Base-by-base conservation (phyloP, 1,139 yeast genomes). In the Geotrichum restrictum region DNA sequence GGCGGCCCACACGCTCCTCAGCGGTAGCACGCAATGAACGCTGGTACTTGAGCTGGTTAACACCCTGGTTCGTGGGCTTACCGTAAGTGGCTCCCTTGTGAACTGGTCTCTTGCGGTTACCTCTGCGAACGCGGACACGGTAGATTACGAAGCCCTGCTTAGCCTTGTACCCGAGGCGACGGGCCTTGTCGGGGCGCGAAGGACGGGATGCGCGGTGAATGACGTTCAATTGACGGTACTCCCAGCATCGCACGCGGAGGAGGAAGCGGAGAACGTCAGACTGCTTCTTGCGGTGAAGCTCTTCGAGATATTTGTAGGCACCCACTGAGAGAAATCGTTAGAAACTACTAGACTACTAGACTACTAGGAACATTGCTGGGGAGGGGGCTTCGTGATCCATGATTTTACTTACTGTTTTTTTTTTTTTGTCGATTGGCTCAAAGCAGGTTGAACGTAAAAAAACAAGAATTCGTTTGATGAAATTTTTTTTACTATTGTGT, bases 41-140 rank as follows among this genome's bases (percentile, higher is more conserved):
- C 83, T 93, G 98, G 95, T 89, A 91, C 83, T 93, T 93, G 82
- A 93, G 88, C 79, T 93, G 97, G 83, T 84, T 84, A 69, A 93
- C 94, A 88, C 98, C 98, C 82, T 88, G 96, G 95, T 93, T 93
- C 82, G 98, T 93, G 85, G 98, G 98, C 87, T 93, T 93, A 88
- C 98, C 98, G 85, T 91, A 91, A 75, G 98, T 93, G 72, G 97
- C 98, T 86, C 98, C 98, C 93, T 93, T 93, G 81, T 95, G 91
- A 72, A 86, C 98, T 72, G 97, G 98, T 82, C 96, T 88, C 96
- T 93, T 93, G 85, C 98, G 91, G 83, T 94, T 93, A 83, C 98
- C 98, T 82, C 98, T 88, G 83, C 98, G 89, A 71, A 93, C 98
- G 81, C 98, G 89, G 77, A 91, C 80, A 80, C 98, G 87, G 96